Evolutionary conservation across 2,329 filamentous ascomycete genomes (phyloP).

Genomic region (Neopestalotiopsis sp.): DNA sequence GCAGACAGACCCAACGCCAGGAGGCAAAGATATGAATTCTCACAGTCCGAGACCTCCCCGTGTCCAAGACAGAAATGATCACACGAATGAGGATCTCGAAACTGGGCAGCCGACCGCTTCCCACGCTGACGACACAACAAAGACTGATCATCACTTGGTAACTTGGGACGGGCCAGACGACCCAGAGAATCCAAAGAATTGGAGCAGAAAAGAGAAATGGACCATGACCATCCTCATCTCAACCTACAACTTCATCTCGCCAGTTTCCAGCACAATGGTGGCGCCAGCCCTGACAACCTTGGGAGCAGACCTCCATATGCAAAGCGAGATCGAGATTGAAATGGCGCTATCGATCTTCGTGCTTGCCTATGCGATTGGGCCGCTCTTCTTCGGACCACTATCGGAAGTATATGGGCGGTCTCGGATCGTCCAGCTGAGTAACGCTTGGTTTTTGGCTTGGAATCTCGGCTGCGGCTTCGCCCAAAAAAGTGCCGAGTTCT

Average conservation of each 20-base stretch:
- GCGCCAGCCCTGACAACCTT: constrained; percentile 52
- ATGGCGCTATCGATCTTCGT: constrained; percentile 52
- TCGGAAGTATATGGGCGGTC: constrained; percentile 42
- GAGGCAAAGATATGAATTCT: too few relatives aligned
- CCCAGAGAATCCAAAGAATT: constrained; percentile 50
- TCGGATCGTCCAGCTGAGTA: constrained; percentile 51
- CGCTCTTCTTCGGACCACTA: constrained; percentile 46
- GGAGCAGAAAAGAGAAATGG: constrained; percentile 43
- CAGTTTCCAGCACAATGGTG: constrained; percentile 57
- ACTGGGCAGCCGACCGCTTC: background rate
- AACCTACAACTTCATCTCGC: constrained; percentile 58
- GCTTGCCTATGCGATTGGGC: constrained; percentile 52
- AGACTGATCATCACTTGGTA: background rate
- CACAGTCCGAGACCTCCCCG: background rate
- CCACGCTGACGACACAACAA: background rate
- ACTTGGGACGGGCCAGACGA: constrained; percentile 50
- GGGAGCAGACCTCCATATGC: constrained; percentile 48
- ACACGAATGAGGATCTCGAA: background rate
- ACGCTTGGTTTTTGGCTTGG: constrained; percentile 52
- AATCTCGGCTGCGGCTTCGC: constrained; percentile 58
- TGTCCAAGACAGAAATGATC: background rate
- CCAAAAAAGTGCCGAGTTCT: constrained; percentile 46
- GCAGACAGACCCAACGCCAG: background rate
- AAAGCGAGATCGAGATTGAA: constrained; percentile 42
- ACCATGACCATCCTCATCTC: constrained; percentile 41